Evolutionary conservation across 192 early-diverging fungal species (phyloP), one percentile per base, ranked within the genome.

Genomic region (Glomus cerebriforme): DNA sequence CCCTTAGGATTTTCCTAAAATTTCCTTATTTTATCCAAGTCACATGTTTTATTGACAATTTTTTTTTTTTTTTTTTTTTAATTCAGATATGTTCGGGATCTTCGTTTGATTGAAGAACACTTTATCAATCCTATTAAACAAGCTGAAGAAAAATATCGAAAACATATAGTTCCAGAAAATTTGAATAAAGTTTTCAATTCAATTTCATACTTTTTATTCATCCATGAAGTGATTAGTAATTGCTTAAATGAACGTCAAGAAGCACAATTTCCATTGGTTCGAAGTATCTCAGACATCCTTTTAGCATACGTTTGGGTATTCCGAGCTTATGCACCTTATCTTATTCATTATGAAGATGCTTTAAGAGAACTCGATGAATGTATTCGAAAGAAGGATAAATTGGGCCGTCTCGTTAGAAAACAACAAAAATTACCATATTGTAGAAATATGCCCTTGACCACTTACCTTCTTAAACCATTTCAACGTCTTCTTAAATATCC

Each of bases 41-140:
- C 12, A 75, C 31, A 37, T 54, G 22, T n/a, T n/a, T n/a, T n/a
- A 37, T 60, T 75, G 13, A 26, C 31, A 34, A 34, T 9, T 54
- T 47, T 24, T 35, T 69, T 34, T 35, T 58, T 37, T 10, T 7
- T 58, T 68, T 27, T n/a, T 15, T 68, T 17, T 63, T 27, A 8
- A 22, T 24, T 80, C 17, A 94, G 94, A 80, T 95, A 94, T 79
- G 91, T 95, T 15, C 82, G 86, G 22, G 94, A 95, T 87, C 82
- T 95, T 68, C 83, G 89, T 24, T 91, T 91, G 59, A 87, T 93
- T 26, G 86, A 92, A 4, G 88, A 92, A 49, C 84, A 93, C 26
- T 80, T 89, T 45, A 73, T 84, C 49, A 67, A 73, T 26, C 87
- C 87, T n/a, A 79, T 89, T 74, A 78, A 78, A 69, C 22, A 39